Evolutionary conservation across 257 asterid species (phyloP).

Genomic region (Phtheirospermum japonicum): DNA sequence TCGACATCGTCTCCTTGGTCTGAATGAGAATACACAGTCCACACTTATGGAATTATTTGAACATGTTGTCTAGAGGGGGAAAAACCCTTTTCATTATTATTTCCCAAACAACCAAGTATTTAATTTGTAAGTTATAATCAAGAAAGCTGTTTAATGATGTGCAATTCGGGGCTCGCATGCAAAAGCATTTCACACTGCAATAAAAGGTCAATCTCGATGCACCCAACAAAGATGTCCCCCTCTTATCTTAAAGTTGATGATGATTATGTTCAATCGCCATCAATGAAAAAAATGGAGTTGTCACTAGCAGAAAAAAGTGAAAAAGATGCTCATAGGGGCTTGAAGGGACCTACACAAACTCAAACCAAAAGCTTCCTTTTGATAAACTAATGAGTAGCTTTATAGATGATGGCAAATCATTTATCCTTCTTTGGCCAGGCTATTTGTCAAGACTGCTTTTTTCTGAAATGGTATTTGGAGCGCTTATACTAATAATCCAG

Average conservation of each 20-base stretch:
- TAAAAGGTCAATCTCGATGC: conserved; percentile 24
- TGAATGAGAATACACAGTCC: conserved; percentile 6
- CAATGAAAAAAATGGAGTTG: conserved; percentile 20
- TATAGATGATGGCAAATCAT: background rate
- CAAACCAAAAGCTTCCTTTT: background rate
- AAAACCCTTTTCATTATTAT: too few species aligned
- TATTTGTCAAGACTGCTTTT: background rate
- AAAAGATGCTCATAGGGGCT: conserved; percentile 18
- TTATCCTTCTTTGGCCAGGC: background rate
- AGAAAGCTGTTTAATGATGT: background rate
- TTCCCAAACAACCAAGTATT: background rate
- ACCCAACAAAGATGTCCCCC: conserved; percentile 5
- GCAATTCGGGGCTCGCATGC: background rate
- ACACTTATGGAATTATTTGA: conserved; percentile 11
- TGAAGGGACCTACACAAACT: conserved; percentile 2
- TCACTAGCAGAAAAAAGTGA: conserved; percentile 22
- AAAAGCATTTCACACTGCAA: background rate
- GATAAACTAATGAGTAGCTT: background rate
- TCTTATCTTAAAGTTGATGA: conserved; percentile 23
- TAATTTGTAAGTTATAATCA: background rate
- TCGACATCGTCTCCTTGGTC: conserved; percentile 40
- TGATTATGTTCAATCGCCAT: conserved; percentile 29
- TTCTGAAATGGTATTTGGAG: background rate
- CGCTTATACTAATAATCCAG: background rate
- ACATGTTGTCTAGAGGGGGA: conserved; percentile 1